Percentiles rank a stretch among this genome's conserved stretches.
Evolutionary conservation across 257 asterid species (phyloP).

Genomic region (Salvia splendens): DNA sequence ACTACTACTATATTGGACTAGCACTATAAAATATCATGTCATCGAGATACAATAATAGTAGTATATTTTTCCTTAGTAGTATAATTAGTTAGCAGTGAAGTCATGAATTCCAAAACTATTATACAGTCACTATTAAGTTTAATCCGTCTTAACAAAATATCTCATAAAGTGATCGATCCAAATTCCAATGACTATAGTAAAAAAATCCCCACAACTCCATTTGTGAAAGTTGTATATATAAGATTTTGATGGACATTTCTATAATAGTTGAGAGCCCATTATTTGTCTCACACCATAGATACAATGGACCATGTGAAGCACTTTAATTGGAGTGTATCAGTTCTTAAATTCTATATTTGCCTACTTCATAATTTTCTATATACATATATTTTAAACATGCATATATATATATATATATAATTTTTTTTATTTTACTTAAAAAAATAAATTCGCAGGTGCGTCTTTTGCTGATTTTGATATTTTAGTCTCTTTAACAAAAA

Average conservation of each 20-base stretch:
- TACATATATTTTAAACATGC: no score
- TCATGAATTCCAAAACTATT: neutral
- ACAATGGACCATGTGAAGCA: constrained; percentile 21
- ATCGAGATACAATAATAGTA: no score
- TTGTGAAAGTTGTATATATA: neutral
- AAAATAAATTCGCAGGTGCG: no score
- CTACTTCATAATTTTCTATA: neutral
- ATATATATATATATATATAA: no score
- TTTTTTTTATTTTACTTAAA: no score
- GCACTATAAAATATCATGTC: no score
- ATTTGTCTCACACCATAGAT: constrained; percentile 22
- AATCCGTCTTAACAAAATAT: neutral
- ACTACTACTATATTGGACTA: no score
- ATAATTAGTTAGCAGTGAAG: neutral
- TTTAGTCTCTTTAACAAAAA: no score
- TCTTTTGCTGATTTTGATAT: no score
- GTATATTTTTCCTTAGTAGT: no score
- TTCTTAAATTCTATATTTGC: neutral
- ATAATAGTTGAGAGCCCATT: constrained; percentile 19
- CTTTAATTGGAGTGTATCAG: constrained; percentile 8
- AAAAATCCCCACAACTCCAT: neutral
- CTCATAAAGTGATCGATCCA: neutral
- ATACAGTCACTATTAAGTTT: neutral
- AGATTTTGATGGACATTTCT: constrained; percentile 10
- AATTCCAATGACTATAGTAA: neutral